Conservation (phyloP, 208 protist species). For the Vickermania ingenoplastis region DNA sequence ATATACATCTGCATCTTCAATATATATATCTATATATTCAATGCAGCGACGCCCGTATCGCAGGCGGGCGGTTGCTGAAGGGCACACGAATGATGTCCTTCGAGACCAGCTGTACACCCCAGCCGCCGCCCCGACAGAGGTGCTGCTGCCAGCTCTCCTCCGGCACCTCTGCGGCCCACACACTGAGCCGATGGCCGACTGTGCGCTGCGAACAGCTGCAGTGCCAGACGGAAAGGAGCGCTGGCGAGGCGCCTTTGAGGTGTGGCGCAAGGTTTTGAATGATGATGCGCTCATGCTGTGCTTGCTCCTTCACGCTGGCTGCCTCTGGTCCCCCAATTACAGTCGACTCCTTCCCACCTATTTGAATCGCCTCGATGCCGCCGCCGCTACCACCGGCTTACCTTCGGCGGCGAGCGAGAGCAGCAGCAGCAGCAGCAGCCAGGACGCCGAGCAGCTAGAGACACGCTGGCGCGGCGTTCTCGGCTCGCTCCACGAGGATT, state of each 20-base stretch:
- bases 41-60: no score
- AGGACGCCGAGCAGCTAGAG: slow-evolving; percentile 5
- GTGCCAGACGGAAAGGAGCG: slow-evolving; percentile 25
- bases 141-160: slow-evolving; percentile 34
- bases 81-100: no score
- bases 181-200: background rate
- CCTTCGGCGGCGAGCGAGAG: background rate
- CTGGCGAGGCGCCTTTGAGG: slow-evolving; percentile 43
- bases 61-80: no score
- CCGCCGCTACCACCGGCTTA: background rate
- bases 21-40: no score
- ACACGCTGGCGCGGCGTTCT: background rate
- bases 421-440: background rate
- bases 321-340: slow-evolving; percentile 51
- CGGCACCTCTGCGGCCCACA: slow-evolving; percentile 20
- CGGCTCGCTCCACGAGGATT: background rate
- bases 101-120: no score
- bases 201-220: background rate
- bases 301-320: slow-evolving; percentile 60
- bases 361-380: background rate
- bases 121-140: no score
- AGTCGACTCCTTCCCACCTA: slow-evolving; percentile 6
- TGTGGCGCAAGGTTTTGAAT: slow-evolving; percentile 57
- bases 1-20: no score
- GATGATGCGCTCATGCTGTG: slow-evolving; percentile 52